Conservation (phyloP, 768 basidiomycete genomes). For the Suillus variegatus region DNA sequence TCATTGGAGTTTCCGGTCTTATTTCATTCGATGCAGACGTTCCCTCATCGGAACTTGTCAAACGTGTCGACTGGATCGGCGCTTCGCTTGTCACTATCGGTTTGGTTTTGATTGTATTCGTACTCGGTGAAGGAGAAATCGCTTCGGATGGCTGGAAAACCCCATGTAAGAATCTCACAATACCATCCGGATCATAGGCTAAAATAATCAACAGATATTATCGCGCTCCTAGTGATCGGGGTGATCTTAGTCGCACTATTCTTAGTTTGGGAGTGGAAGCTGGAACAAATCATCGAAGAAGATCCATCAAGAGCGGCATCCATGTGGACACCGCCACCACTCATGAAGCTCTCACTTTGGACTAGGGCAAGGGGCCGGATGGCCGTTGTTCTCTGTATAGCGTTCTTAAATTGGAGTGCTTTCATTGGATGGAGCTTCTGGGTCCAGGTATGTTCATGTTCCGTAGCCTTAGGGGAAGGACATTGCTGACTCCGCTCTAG, state of each 20-base stretch:
- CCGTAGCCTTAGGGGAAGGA: constrained; percentile 22
- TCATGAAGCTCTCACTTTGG: constrained; percentile 69
- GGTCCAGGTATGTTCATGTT: constrained; percentile 36
- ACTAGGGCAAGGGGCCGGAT: constrained; percentile 60
- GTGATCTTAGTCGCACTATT: constrained; percentile 57
- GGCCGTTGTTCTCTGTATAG: constrained; percentile 61
- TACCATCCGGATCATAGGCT: constrained; percentile 22
- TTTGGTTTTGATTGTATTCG: constrained; percentile 70
- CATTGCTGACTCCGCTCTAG: constrained; percentile 31
- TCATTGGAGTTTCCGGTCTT: constrained; percentile 53
- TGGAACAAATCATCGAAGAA: constrained; percentile 41
- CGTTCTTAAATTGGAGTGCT: constrained; percentile 61
- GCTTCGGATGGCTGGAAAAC: constrained; percentile 65
- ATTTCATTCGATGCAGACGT: constrained; percentile 64
- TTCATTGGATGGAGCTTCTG: constrained; percentile 59
- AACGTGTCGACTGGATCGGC: constrained; percentile 77
- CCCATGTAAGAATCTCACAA: constrained; percentile 39
- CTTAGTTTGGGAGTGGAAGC: constrained; percentile 62
- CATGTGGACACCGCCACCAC: constrained; percentile 51
- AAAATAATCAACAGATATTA: constrained; percentile 53
- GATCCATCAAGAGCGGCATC: constrained; percentile 22
- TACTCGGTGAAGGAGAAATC: constrained; percentile 65
- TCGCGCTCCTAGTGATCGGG: constrained; percentile 65
- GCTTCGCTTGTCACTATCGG: constrained; percentile 65
- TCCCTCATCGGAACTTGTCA: constrained; percentile 37